phyloP scores from a whole-genome alignment of 768 basidiomycete species.

The Myochromella boudieri region DNA sequence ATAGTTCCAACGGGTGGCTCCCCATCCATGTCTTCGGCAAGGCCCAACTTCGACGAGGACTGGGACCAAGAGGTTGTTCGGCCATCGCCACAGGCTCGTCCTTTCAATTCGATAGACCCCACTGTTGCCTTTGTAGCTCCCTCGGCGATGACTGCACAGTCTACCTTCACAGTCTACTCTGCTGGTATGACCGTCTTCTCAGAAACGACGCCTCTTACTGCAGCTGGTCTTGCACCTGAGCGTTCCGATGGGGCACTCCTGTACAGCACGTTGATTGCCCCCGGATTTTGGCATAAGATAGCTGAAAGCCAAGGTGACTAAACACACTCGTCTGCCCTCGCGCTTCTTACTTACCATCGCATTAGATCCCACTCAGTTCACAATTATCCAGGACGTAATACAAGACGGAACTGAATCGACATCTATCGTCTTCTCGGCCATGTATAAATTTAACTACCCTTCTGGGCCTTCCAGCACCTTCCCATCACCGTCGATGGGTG shows the following conservation, averaged over 20 bases:
- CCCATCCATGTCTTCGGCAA: conserved; percentile 3
- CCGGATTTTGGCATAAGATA: conserved; percentile 64
- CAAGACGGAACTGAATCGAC: conserved; percentile 29
- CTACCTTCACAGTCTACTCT: conserved; percentile 53
- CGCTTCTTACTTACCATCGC: conserved; percentile 8
- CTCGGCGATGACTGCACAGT: conserved; percentile 46
- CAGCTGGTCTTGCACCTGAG: conserved; percentile 23
- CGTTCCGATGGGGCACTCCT: conserved; percentile 36
- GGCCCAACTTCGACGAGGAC: conserved; percentile 12
- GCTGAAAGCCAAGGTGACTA: conserved; percentile 52
- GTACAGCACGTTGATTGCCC: conserved; percentile 62
- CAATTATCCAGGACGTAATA: conserved; percentile 64
- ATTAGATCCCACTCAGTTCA: conserved; percentile 65
- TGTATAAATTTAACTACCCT: conserved; percentile 55
- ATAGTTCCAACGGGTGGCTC: conserved; percentile 32
- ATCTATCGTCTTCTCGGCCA: conserved; percentile 51
- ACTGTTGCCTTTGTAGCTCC: conserved; percentile 63
- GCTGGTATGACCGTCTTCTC: conserved; percentile 50
- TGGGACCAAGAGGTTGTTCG: conserved; percentile 25
- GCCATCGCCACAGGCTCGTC: conserved; percentile 49
- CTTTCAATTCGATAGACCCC: conserved; percentile 60
- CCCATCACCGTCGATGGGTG: conserved; percentile 12
- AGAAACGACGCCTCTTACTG: conserved; percentile 42
- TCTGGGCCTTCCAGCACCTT: conserved; percentile 11
- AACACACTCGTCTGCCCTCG: neutral